These are phyloP conservation scores for Hemisphaericaspora subhashii DNA, from an alignment of 1,139 yeast genomes.

Conservation along the genomic window DNA sequence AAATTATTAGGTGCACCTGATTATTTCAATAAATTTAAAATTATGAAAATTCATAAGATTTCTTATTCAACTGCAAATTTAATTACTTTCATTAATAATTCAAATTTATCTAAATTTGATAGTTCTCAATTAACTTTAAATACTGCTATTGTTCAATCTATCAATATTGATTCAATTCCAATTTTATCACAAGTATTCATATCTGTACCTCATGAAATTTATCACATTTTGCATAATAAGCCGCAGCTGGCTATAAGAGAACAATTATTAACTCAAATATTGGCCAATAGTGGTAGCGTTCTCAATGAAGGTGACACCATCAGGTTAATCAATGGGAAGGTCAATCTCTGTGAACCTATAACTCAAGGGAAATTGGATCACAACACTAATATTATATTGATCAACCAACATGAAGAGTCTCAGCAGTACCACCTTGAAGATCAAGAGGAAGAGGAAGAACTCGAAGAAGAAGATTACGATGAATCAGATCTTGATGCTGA, in stretches of 20 bases:
- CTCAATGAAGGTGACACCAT: slow-evolving; percentile 36
- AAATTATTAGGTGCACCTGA: slow-evolving; percentile 49
- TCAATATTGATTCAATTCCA: slow-evolving; percentile 28
- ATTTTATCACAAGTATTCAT: slow-evolving; percentile 34
- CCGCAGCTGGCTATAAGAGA: slow-evolving; percentile 27
- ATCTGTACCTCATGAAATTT: slow-evolving; percentile 47
- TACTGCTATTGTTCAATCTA: slow-evolving; percentile 32
- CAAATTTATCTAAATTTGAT: slow-evolving; percentile 33
- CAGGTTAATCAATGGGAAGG: slow-evolving; percentile 46
- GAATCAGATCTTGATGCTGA: slow-evolving; percentile 23
- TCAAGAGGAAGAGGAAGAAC: slow-evolving; percentile 11
- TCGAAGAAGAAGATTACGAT: slow-evolving; percentile 11
- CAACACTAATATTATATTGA: slow-evolving; percentile 53
- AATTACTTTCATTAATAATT: slow-evolving; percentile 40
- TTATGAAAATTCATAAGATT: slow-evolving; percentile 38
- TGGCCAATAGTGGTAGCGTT: slow-evolving; percentile 30
- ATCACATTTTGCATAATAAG: slow-evolving; percentile 32
- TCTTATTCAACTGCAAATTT: slow-evolving; percentile 22
- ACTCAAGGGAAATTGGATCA: slow-evolving; percentile 58
- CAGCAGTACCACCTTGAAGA: slow-evolving; percentile 10
- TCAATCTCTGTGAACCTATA: slow-evolving; percentile 69
- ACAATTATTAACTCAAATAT: slow-evolving; percentile 28
- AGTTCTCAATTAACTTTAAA: slow-evolving; percentile 35
- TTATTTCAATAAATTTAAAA: slow-evolving; percentile 32
- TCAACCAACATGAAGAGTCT: slow-evolving; percentile 31